Evolutionary conservation across 495 filamentous ascomycete genomes (phyloP).

Genomic region (Penicillium roqueforti): DNA sequence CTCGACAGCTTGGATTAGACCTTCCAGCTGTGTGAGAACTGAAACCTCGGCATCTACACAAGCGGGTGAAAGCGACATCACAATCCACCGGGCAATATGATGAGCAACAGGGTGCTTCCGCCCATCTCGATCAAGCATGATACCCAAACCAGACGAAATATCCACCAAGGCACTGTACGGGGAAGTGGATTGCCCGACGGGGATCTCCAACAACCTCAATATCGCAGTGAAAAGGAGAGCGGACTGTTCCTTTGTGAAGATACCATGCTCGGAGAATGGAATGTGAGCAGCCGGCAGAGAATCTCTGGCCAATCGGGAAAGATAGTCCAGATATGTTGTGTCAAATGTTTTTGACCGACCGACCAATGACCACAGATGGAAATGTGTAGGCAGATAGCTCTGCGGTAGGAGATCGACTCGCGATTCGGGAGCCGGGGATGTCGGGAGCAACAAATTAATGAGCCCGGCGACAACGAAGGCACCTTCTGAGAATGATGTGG

Average conservation of each 20-base stretch:
- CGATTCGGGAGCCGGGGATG: conserved; percentile 66
- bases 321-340: conserved; percentile 78
- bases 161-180: conserved; percentile 83
- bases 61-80: conserved; percentile 85
- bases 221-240: conserved; percentile 90
- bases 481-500: conserved; percentile 81
- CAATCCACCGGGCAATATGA: conserved; percentile 91
- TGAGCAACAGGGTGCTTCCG: conserved; percentile 89
- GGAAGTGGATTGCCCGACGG: conserved; percentile 91
- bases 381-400: conserved; percentile 82
- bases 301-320: conserved; percentile 83
- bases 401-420: conserved; percentile 72
- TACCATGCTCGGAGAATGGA: conserved; percentile 79
- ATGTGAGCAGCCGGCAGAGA: conserved; percentile 68
- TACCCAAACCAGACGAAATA: conserved; percentile 71
- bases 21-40: conserved; percentile 80
- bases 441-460: conserved; percentile 84
- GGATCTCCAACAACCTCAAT: conserved; percentile 86
- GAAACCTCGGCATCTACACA: conserved; percentile 77
- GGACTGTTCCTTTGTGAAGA: conserved; percentile 90
- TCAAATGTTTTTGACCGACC: conserved; percentile 87
- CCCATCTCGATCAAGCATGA: conserved; percentile 84
- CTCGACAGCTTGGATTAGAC: conserved; percentile 90
- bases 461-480: conserved; percentile 84
- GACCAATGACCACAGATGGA: conserved; percentile 93